These are phyloP conservation scores for Plectranthus barbatus DNA, from an alignment of 257 asterid species.

Conservation along the genomic window DNA sequence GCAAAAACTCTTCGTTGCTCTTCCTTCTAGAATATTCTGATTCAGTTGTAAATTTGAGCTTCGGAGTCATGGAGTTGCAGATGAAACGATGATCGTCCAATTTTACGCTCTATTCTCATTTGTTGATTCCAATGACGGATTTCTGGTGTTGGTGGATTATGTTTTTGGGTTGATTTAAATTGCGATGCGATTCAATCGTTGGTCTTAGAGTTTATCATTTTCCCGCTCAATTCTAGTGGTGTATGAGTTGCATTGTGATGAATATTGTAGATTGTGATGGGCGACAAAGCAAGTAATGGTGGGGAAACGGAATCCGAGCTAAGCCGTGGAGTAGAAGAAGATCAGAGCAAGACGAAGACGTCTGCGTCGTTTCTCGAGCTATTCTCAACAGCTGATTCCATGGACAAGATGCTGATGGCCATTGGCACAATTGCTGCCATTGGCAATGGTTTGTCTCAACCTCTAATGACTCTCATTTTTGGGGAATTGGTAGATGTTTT, in stretches of 20 bases:
- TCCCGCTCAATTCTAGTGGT: too few species aligned
- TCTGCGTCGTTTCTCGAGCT: constrained; percentile 20
- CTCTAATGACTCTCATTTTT: constrained; percentile 28
- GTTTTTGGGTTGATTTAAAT: not conserved
- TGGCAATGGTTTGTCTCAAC: constrained; percentile 27
- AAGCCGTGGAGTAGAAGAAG: not conserved
- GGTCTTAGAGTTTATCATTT: not conserved
- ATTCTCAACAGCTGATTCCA: constrained; percentile 35
- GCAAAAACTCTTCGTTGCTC: too few species aligned
- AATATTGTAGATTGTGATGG: not conserved
- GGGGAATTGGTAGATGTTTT: constrained; percentile 30
- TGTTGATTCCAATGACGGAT: too few species aligned
- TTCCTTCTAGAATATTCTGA: too few species aligned
- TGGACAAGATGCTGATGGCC: constrained; percentile 31
- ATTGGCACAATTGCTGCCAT: constrained; percentile 38
- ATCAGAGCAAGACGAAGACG: not conserved
- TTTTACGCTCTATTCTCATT: too few species aligned
- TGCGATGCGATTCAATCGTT: not conserved
- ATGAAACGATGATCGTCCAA: too few species aligned
- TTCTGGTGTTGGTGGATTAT: too few species aligned
- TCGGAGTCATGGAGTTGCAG: not conserved
- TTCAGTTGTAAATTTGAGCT: not conserved
- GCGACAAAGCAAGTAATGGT: not conserved
- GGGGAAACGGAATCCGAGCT: not conserved
- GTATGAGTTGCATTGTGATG: not conserved